Conservation (phyloP, 805 yeast genomes). For the Myxozyma geophila region DNA sequence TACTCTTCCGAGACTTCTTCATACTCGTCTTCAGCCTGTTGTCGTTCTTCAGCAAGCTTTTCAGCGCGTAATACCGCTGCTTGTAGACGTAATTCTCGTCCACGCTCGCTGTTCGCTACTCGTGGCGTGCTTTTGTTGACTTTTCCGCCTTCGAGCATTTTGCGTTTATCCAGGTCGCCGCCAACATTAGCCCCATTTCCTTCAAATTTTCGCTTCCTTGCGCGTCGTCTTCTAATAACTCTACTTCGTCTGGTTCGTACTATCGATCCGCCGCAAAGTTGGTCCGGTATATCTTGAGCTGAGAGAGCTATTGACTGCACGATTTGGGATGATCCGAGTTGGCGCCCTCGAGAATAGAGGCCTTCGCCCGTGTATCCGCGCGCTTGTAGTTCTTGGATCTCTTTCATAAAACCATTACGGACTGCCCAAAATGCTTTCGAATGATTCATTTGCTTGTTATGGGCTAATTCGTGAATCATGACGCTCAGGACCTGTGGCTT, state of each 20-base stretch:
- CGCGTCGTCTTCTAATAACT: constrained; percentile 15
- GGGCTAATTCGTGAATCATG: constrained; percentile 38
- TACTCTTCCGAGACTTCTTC: constrained; percentile 43
- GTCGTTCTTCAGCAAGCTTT: constrained; percentile 39
- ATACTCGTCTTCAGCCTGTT: constrained; percentile 38
- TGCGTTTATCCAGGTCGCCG: constrained; percentile 26
- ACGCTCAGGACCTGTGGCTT: constrained; percentile 30
- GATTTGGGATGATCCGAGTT: constrained; percentile 24
- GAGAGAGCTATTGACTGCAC: constrained; percentile 26
- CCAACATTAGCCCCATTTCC: constrained; percentile 32
- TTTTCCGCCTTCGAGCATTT: constrained; percentile 33
- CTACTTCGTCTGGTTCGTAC: constrained; percentile 27
- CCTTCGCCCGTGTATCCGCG: constrained; percentile 39
- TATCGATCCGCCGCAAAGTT: constrained; percentile 34
- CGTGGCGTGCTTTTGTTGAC: constrained; percentile 27
- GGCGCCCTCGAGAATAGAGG: constrained; percentile 32
- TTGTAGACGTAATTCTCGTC: constrained; percentile 29
- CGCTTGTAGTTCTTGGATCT: constrained; percentile 25
- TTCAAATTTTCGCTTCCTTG: constrained; percentile 29
- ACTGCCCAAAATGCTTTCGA: constrained; percentile 34
- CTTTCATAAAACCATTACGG: constrained; percentile 32
- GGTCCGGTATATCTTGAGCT: constrained; percentile 31
- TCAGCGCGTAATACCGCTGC: constrained; percentile 33
- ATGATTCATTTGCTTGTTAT: constrained; percentile 37
- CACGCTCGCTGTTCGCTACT: constrained; percentile 34